Evolutionary conservation across 257 asterid species (phyloP), one percentile per base, ranked within the genome.

Genomic region (Mentha longifolia): DNA sequence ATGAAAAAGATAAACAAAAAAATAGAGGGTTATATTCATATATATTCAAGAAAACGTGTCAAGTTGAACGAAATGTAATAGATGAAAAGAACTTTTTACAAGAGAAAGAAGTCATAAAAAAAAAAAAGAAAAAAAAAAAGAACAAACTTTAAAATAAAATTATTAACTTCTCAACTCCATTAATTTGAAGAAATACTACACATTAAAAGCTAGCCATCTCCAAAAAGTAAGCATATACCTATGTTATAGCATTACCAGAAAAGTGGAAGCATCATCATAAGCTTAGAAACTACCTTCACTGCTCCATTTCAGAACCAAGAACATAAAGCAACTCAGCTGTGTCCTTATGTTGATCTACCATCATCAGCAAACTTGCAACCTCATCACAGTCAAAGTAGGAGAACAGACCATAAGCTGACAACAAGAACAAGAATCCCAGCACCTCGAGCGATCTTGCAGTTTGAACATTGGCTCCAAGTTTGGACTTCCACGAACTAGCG

Each of bases 401-500:
- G 30, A 74, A 72, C 63, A 86, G 14, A 37, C 72, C 22, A 60
- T 74, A 84, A 17, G 84, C 79, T 52, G 82, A 78, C 80, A 86
- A 72, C 6, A 86, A 79, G 70, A 62, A 65, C 82, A 84, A 82
- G 83, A 84, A 82, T 20, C 85, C 81, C 43, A 79, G 54, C 65
- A 77, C 79, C 74, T 76, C 85, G 71, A 61, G 22, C 39, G 75
- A 43, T 43, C 63, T 69, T 31, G 74, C 70, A 54, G 57, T 65
- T 49, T 57, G 72, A 52, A 50, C 47, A 9, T 25, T n/a, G 5
- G 42, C 33, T 39, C 55, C 54, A 75, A 86, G 67, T 52, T 74
- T 82, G 12, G 81, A 69, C 78, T 72, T 82, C 92, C 92, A 86
- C 14, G 73, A 77, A 16, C 30, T 64, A 41, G 89, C 92, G 69